Evolutionary conservation across 305 asterid species (phyloP), one percentile per base, ranked within the genome.

Genomic region (Solanum hybrid): DNA sequence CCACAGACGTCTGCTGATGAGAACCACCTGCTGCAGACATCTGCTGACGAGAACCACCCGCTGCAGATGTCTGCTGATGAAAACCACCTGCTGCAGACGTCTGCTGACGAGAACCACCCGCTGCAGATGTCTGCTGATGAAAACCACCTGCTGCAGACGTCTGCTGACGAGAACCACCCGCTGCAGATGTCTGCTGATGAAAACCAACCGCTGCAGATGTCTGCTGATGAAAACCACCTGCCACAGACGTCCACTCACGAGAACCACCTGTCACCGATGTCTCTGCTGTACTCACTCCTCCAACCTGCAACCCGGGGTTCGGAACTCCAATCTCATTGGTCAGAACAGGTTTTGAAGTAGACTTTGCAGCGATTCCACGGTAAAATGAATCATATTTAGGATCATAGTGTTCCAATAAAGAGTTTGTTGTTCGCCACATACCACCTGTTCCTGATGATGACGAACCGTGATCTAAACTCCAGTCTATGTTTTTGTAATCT

Each of bases 401-500:
- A n/a, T 37, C n/a, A 46, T 89, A 92, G 29, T 89, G 90, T 66
- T 90, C 94, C 91, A 88, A 36, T 29, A 88, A 79, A 78, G 93
- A 90, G 89, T 86, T 91, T 38, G 88, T 84, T 10, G 93, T 91
- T 16, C 90, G 87, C 97, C 96, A 95, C 82, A 89, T 60, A 10
- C 92, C 92, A 77, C 88, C 88, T n/a, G 94, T 64, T 88, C 91
- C 92, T 3, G 94, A 84, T 8, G 91, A 37, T 16, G 92, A 90
- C 8, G 90, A 75, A 86, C 94, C 94, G n/a, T 93, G 93, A 92
- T 94, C 95, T 92, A 97, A 86, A 90, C 96, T 97, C 99, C 99
- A 97, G 92, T 97, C 98, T 85, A 96, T 92, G 90, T 89, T 96
- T 85, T 93, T 88, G 87, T 96, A 96, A 91, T 97, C 99, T 4